phyloP scores from a whole-genome alignment of 148 eudicot species.

The Salicornia ramosissima region DNA sequence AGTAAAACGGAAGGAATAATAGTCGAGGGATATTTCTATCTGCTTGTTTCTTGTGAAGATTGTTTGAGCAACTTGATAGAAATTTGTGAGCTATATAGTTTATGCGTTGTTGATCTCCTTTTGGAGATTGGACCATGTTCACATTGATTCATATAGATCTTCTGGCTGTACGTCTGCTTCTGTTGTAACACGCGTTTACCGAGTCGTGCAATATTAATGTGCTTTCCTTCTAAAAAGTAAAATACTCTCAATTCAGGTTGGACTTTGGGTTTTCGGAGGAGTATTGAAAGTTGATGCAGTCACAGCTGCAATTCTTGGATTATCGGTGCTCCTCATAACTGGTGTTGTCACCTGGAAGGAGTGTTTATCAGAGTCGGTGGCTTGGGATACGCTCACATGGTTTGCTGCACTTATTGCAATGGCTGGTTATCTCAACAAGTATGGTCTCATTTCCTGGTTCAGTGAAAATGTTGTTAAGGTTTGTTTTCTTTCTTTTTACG shows the following conservation, averaged over 20 bases:
- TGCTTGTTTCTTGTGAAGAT: neutral
- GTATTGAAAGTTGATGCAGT: constrained; percentile 82
- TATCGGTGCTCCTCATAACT: constrained; percentile 68
- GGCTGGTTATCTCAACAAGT: constrained; percentile 99
- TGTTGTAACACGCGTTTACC: neutral
- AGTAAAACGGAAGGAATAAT: too few relatives aligned
- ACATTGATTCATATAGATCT: neutral
- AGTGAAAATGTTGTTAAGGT: constrained; percentile 96
- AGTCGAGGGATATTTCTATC: neutral
- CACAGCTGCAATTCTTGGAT: constrained; percentile 93
- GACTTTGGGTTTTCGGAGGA: constrained; percentile 91
- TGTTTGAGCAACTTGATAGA: neutral
- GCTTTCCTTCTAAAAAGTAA: neutral
- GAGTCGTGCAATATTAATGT: neutral
- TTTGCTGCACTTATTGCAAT: constrained; percentile 97
- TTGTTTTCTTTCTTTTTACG: constrained; percentile 10
- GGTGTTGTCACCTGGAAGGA: constrained; percentile 99
- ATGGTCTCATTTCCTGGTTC: constrained; percentile 96
- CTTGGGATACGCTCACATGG: constrained; percentile 98
- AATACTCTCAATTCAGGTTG: constrained; percentile 48
- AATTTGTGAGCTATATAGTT: neutral
- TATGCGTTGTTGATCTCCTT: neutral
- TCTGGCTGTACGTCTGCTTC: neutral
- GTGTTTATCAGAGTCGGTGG: constrained; percentile 88
- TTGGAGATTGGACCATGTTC: neutral